Evolutionary conservation across 2,329 filamentous ascomycete genomes (phyloP).

Genomic region (Aureobasidium lini): DNA sequence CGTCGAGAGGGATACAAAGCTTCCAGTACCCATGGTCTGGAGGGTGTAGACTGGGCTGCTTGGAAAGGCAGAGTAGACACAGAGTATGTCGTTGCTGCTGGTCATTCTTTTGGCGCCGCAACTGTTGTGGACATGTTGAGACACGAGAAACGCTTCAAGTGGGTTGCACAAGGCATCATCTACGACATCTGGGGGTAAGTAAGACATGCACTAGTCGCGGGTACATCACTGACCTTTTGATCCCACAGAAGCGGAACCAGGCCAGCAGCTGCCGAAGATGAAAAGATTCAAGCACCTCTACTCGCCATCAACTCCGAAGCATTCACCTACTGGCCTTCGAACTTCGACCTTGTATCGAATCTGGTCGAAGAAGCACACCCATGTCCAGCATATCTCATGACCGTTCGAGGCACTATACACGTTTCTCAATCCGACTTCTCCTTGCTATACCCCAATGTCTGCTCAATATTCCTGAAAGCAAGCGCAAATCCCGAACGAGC

Average conservation of each 20-base stretch:
- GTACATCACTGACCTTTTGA: background rate
- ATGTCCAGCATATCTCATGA: constrained; percentile 39
- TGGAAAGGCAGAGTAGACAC: constrained; percentile 53
- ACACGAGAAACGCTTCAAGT: constrained; percentile 46
- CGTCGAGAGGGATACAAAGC: constrained; percentile 51
- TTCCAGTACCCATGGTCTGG: constrained; percentile 51
- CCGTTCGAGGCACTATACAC: constrained; percentile 54
- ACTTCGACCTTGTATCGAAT: constrained; percentile 51
- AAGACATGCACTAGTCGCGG: constrained; percentile 15
- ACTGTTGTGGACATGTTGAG: constrained; percentile 55
- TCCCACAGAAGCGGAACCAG: constrained; percentile 35
- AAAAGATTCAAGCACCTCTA: constrained; percentile 44
- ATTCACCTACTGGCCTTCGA: constrained; percentile 62
- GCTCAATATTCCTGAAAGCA: constrained; percentile 53
- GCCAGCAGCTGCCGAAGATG: constrained; percentile 32
- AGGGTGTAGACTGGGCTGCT: constrained; percentile 48
- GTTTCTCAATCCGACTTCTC: constrained; percentile 61
- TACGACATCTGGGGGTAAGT: constrained; percentile 58
- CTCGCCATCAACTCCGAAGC: constrained; percentile 60
- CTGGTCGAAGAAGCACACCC: constrained; percentile 51
- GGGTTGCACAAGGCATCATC: constrained; percentile 56
- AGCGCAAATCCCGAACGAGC: constrained; percentile 57
- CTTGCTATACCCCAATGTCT: constrained; percentile 53
- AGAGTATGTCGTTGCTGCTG: constrained; percentile 53
- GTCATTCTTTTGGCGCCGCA: constrained; percentile 61